A percentile compares a stretch with the other conserved stretches of the same genome.
Evolutionary conservation across 208 protist genomes (phyloP).

Genomic region (Leishmania turanica): DNA sequence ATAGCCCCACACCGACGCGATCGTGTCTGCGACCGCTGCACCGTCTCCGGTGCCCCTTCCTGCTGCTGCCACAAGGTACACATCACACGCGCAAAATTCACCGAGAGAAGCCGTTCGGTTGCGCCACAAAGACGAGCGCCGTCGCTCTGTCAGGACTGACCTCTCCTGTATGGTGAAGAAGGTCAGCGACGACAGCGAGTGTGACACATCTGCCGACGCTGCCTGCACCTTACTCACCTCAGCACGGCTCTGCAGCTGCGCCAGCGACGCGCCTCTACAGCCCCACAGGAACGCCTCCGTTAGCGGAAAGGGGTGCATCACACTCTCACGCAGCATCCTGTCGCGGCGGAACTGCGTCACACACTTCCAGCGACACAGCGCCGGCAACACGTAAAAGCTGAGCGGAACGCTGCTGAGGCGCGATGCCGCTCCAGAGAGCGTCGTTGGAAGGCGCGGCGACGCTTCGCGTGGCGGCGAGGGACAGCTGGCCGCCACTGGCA

Average conservation of each 20-base stretch:
- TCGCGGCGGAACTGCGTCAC: conserved; percentile 13
- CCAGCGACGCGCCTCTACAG: background rate
- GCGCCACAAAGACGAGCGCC: conserved; percentile 10
- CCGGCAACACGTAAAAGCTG: conserved; percentile 30
- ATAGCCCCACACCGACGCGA: conserved; percentile 30
- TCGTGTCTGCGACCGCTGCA: background rate
- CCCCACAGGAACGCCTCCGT: background rate
- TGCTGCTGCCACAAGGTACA: conserved; percentile 23
- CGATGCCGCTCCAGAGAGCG: background rate
- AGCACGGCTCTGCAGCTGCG: background rate
- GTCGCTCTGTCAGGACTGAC: conserved; percentile 13
- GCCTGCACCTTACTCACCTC: background rate
- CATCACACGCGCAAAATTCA: conserved; percentile 25
- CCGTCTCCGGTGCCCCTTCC: background rate
- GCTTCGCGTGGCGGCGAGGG: background rate
- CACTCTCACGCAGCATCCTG: conserved; percentile 14
- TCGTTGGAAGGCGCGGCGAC: background rate
- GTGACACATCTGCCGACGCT: background rate
- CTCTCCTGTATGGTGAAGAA: conserved; percentile 30
- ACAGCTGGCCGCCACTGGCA: background rate
- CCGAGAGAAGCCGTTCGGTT: conserved; percentile 18
- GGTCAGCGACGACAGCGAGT: conserved; percentile 7
- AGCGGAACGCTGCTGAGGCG: conserved; percentile 19
- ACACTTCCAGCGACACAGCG: conserved; percentile 24
- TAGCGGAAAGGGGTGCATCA: conserved; percentile 23